phyloP scores from a whole-genome alignment of 139 green algal species.

The Yamagishiella unicocca region DNA sequence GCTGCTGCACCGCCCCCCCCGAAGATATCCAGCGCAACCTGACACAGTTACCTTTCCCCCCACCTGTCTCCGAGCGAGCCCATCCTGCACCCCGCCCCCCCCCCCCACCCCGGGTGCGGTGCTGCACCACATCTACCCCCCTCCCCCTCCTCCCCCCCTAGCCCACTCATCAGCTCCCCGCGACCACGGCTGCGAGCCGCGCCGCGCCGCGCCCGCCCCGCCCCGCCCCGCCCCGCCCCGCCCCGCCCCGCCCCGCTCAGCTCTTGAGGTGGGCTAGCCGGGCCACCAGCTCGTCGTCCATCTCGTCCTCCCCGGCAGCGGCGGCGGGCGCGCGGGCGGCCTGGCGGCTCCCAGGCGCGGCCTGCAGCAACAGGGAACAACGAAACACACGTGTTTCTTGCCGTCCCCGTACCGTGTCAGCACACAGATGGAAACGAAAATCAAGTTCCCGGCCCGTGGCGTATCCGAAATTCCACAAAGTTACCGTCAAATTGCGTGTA shows the following conservation, averaged over 20 bases:
- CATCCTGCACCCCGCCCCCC: too few relatives aligned
- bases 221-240: neutral
- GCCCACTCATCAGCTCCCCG: neutral
- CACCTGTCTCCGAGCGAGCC: too few relatives aligned
- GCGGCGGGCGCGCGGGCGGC: constrained; percentile 8
- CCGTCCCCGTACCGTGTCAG: too few relatives aligned
- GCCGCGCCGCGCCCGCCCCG: neutral
- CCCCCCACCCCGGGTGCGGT: too few relatives aligned
- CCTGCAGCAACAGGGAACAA: neutral
- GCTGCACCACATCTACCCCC: too few relatives aligned
- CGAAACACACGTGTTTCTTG: neutral
- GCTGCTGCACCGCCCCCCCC: too few relatives aligned
- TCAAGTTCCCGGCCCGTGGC: too few relatives aligned
- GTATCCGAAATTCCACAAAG: too few relatives aligned
- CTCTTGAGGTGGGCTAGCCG: constrained; percentile 61
- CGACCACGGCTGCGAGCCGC: neutral
- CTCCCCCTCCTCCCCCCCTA: neutral
- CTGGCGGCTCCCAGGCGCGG: neutral
- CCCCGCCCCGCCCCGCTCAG: neutral
- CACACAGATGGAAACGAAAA: too few relatives aligned
- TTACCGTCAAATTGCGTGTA: too few relatives aligned
- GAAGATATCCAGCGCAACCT: too few relatives aligned
- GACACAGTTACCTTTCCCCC: too few relatives aligned
- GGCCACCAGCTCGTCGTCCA: constrained; percentile 58
- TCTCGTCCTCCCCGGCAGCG: neutral